phyloP scores from a whole-genome alignment of 768 basidiomycete species.

The Lactifluus hygrophoroides region DNA sequence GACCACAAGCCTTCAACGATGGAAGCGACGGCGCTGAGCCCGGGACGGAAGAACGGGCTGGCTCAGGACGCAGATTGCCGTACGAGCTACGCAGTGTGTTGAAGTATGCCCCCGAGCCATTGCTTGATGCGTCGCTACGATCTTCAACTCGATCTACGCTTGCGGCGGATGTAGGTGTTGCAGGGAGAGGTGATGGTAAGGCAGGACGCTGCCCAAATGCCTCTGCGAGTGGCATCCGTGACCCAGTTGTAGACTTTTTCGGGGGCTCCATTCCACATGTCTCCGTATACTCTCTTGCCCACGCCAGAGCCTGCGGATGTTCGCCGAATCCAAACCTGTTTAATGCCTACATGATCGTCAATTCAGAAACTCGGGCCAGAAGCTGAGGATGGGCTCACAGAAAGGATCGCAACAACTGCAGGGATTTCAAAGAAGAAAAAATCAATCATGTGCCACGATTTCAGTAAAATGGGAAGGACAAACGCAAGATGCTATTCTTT shows the following conservation, averaged over 20 bases:
- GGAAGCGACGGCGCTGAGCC: conserved; percentile 41
- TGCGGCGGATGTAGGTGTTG: background rate
- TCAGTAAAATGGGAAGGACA: conserved; percentile 22
- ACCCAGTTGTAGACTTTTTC: background rate
- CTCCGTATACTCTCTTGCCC: conserved; percentile 58
- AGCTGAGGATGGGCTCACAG: conserved; percentile 39
- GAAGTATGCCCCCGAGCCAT: conserved; percentile 3
- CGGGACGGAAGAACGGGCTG: conserved; percentile 3
- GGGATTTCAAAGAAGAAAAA: conserved; percentile 36
- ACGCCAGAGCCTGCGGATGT: conserved; percentile 44
- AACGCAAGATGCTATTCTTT: conserved; percentile 38
- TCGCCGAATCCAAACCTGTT: conserved; percentile 56
- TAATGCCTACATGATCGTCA: conserved; percentile 39
- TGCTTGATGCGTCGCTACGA: conserved; percentile 9
- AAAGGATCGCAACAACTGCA: conserved; percentile 53
- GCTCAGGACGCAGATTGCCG: conserved; percentile 8
- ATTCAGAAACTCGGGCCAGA: conserved; percentile 1
- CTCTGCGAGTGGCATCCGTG: background rate
- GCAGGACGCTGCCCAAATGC: background rate
- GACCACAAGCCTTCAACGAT: conserved; percentile 65
- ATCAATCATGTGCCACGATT: conserved; percentile 29
- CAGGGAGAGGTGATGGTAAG: background rate
- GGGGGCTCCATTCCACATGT: conserved; percentile 54
- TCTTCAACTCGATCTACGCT: conserved; percentile 8
- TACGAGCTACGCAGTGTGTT: conserved; percentile 13